Evolutionary conservation across 2,329 filamentous ascomycete species (phyloP).

Genomic region (Claviceps lovelessii): DNA sequence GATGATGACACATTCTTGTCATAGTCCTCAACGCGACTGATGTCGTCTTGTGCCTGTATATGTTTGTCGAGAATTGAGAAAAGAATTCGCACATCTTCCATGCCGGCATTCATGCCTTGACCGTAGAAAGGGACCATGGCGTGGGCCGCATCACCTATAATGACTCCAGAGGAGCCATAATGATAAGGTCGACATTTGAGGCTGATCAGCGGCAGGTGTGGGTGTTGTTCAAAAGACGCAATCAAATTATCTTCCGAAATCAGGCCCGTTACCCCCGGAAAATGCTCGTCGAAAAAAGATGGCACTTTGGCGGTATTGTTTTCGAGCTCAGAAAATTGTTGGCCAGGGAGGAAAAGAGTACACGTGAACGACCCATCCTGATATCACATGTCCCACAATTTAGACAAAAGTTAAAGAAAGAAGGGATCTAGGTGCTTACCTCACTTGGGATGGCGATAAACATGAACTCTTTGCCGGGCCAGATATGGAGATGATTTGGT

Average conservation of each 20-base stretch:
- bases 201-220: constrained; percentile 82
- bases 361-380: constrained; percentile 87
- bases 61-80: constrained; percentile 70
- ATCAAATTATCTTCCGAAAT: constrained; percentile 55
- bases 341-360: constrained; percentile 73
- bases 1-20: constrained; percentile 27
- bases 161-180: constrained; percentile 59
- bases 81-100: constrained; percentile 83
- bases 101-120: constrained; percentile 91
- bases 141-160: constrained; percentile 87
- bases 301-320: constrained; percentile 44
- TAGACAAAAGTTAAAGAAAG: not conserved
- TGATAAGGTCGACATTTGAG: constrained; percentile 90
- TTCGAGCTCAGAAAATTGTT: constrained; percentile 55
- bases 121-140: constrained; percentile 98
- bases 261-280: constrained; percentile 68
- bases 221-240: constrained; percentile 64
- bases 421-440: constrained; percentile 22
- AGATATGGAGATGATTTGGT: constrained; percentile 90
- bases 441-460: constrained; percentile 86
- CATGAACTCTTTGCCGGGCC: constrained; percentile 90
- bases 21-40: constrained; percentile 22
- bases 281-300: constrained; percentile 66
- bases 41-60: constrained; percentile 27
- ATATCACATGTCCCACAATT: constrained; percentile 5